Conservation (phyloP, 2,329 filamentous ascomycete genomes). For the Teratosphaeria destructans region DNA sequence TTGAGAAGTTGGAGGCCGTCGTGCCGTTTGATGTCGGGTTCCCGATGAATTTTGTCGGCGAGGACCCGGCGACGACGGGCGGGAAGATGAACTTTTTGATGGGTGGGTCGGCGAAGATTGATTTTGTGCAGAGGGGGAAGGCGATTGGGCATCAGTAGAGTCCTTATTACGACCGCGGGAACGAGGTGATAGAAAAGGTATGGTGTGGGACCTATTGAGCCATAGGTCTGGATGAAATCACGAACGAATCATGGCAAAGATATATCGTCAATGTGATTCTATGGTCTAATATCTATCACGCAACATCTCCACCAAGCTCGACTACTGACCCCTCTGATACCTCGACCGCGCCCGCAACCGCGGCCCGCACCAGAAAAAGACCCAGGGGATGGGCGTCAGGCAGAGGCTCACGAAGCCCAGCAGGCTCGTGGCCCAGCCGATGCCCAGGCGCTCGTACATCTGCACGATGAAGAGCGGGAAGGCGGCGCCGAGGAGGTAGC, state of each 20-base stretch:
- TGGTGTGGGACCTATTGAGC: no score
- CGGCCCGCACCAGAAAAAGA: slow-evolving; percentile 24
- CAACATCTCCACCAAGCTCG: no score
- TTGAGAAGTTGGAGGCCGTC: slow-evolving; percentile 55
- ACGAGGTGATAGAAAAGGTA: no score
- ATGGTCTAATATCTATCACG: background rate
- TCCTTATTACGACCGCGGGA: no score
- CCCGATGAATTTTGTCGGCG: slow-evolving; percentile 48
- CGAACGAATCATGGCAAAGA: no score
- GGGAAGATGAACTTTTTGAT: slow-evolving; percentile 14
- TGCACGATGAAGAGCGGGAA: slow-evolving; percentile 52
- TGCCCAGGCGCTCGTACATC: slow-evolving; percentile 30
- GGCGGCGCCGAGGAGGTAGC: slow-evolving; percentile 44
- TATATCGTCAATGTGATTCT: no score
- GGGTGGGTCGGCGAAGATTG: slow-evolving; percentile 18
- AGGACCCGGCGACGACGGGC: slow-evolving; percentile 21
- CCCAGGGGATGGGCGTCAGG: slow-evolving; percentile 29
- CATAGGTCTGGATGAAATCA: no score
- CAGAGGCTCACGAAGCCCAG: slow-evolving; percentile 32
- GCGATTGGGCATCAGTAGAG: slow-evolving; percentile 19
- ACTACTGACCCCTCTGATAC: slow-evolving; percentile 2
- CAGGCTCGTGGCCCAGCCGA: slow-evolving; percentile 34
- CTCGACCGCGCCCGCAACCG: slow-evolving; percentile 13
- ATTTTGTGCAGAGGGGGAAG: slow-evolving; percentile 17
- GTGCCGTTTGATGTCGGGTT: slow-evolving; percentile 44